Percentiles rank a stretch among this genome's conserved stretches.
These are phyloP conservation scores for Curvularia sp. DNA, from an alignment of 2,329 filamentous ascomycete genomes.

Conservation along the genomic window DNA sequence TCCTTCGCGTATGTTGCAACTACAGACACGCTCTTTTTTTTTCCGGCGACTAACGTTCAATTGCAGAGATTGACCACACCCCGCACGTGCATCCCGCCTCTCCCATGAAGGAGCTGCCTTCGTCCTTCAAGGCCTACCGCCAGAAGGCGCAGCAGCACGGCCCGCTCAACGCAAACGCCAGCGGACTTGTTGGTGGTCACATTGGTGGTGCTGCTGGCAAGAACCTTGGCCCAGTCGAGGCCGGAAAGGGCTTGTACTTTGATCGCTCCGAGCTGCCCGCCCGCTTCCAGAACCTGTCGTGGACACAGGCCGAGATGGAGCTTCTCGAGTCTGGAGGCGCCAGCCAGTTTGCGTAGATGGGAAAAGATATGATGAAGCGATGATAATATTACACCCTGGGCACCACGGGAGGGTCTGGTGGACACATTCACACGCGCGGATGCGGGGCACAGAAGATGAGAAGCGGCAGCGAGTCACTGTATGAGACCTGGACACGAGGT, in stretches of 20 bases:
- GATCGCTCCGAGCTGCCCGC: slow-evolving; percentile 86
- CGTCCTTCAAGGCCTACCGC: slow-evolving; percentile 77
- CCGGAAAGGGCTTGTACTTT: slow-evolving; percentile 79
- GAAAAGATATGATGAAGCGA: slow-evolving; percentile 16
- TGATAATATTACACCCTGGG: slow-evolving; percentile 21
- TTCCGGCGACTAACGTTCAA: slow-evolving; percentile 18
- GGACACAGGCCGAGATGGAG: slow-evolving; percentile 87
- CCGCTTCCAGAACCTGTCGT: slow-evolving; percentile 78
- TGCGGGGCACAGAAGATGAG: slow-evolving; percentile 17
- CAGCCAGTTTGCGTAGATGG: slow-evolving; percentile 61
- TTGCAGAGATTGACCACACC: slow-evolving; percentile 74
- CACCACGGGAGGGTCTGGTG: slow-evolving; percentile 23
- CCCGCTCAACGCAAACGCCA: slow-evolving; percentile 60
- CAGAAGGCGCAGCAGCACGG: slow-evolving; percentile 80
- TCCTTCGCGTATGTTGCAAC: slow-evolving; percentile 51
- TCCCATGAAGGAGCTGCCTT: slow-evolving; percentile 69
- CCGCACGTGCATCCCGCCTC: slow-evolving; percentile 76
- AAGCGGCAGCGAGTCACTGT: slow-evolving; percentile 5
- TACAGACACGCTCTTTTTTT: not conserved
- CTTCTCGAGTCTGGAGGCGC: slow-evolving; percentile 94
- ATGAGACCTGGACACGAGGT: slow-evolving; percentile 7
- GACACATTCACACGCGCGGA: slow-evolving; percentile 31
- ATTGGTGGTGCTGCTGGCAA: slow-evolving; percentile 70
- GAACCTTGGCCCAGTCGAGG: slow-evolving; percentile 73
- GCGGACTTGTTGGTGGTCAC: slow-evolving; percentile 40